phyloP scores from a whole-genome alignment of 2,329 filamentous ascomycete species.

The Monascus ruber region DNA sequence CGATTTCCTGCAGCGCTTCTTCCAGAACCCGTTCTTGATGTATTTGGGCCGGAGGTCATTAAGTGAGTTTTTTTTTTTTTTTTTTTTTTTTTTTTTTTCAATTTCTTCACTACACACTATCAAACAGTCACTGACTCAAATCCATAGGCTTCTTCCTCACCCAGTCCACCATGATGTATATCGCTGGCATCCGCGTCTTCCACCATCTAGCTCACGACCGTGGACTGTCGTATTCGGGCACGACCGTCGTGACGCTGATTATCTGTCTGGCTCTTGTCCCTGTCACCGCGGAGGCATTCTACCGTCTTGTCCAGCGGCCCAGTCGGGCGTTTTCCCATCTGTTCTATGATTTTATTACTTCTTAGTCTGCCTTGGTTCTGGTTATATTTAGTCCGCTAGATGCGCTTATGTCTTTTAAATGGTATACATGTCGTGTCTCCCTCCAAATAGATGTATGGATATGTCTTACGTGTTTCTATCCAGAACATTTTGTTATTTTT shows the following conservation, averaged over 20 bases:
- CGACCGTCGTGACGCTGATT: background rate
- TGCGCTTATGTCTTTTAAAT: too few relatives aligned
- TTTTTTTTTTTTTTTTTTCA: too few relatives aligned
- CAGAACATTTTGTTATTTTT: too few relatives aligned
- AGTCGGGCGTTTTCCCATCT: background rate
- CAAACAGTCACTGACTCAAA: background rate
- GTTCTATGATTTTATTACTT: slow-evolving; percentile 2
- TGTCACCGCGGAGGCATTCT: slow-evolving; percentile 1
- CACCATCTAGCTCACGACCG: background rate
- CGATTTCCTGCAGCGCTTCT: too few relatives aligned
- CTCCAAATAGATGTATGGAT: too few relatives aligned
- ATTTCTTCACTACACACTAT: background rate
- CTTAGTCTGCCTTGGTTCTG: too few relatives aligned
- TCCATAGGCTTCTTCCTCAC: slow-evolving; percentile 28
- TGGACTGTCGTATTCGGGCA: background rate
- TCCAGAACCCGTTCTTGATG: too few relatives aligned
- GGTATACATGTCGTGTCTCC: too few relatives aligned
- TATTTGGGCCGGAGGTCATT: too few relatives aligned
- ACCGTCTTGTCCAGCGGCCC: slow-evolving; percentile 1
- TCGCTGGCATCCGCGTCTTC: slow-evolving; percentile 21
- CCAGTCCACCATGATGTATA: slow-evolving; percentile 31
- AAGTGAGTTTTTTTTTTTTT: too few relatives aligned
- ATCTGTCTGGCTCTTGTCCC: background rate
- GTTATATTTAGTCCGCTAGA: too few relatives aligned
- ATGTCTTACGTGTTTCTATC: too few relatives aligned